Percentiles rank a stretch among this genome's conserved stretches.
These are phyloP conservation scores for Sclerotinia subarctica DNA, from an alignment of 2,329 filamentous ascomycete genomes.

Conservation along the genomic window DNA sequence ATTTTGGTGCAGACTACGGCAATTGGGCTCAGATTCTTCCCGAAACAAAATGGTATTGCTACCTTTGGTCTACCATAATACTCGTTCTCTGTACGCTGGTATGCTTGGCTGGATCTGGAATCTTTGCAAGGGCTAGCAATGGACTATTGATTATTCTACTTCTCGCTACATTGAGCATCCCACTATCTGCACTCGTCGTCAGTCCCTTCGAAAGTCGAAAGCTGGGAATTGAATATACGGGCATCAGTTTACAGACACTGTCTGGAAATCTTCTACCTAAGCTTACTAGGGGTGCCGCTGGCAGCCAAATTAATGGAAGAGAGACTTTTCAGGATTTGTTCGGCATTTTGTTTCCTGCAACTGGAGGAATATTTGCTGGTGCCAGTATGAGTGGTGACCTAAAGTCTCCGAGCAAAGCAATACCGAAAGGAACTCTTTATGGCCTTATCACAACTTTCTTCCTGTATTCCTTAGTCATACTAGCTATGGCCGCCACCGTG, in stretches of 20 bases:
- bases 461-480: conserved; percentile 71
- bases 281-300: conserved; percentile 59
- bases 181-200: conserved; percentile 68
- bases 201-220: conserved; percentile 62
- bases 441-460: conserved; percentile 74
- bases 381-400: conserved; percentile 90
- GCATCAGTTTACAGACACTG: conserved; percentile 67
- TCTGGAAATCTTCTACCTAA: conserved; percentile 69
- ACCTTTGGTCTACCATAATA: conserved; percentile 70
- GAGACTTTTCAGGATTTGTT: conserved; percentile 79
- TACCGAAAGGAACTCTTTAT: conserved; percentile 78
- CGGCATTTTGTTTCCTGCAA: conserved; percentile 76
- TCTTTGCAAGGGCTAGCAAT: conserved; percentile 79
- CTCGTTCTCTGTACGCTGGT: conserved; percentile 69
- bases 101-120: conserved; percentile 74
- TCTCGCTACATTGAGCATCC: conserved; percentile 75
- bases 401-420: conserved; percentile 76
- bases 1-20: conserved; percentile 59
- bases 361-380: conserved; percentile 61
- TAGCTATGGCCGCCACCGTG: conserved; percentile 74
- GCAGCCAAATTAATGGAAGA: conserved; percentile 58
- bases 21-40: conserved; percentile 59
- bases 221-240: conserved; percentile 72
- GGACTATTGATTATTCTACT: conserved; percentile 68
- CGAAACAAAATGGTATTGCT: conserved; percentile 72